A percentile compares a stretch with the other conserved stretches of the same genome.
phyloP scores from a whole-genome alignment of 225 moss, liverwort and hornwort genomes.

The Pleurozium schreberi region DNA sequence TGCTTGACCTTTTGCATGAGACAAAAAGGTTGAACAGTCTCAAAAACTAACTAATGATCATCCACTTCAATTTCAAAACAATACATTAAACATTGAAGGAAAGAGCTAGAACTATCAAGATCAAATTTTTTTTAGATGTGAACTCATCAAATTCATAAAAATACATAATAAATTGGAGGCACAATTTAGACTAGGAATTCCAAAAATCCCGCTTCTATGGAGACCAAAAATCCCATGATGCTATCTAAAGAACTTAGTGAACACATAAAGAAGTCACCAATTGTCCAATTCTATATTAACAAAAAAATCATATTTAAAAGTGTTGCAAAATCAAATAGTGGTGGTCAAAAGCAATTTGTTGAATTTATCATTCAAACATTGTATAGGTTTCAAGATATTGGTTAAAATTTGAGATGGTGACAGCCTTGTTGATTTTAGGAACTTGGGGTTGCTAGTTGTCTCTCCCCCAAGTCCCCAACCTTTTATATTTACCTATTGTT shows the following conservation, averaged over 20 bases:
- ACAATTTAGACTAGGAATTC: neutral
- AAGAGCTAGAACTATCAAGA: neutral
- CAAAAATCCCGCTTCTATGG: neutral
- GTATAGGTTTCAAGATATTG: neutral
- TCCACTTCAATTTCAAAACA: neutral
- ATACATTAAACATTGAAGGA: neutral
- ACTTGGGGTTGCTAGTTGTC: rapidly evolving
- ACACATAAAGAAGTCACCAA: neutral
- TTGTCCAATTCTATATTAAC: neutral
- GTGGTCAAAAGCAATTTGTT: neutral
- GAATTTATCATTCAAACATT: neutral
- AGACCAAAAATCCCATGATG: neutral
- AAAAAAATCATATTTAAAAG: neutral
- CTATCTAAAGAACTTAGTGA: neutral
- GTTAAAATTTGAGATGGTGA: neutral
- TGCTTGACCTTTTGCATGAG: neutral
- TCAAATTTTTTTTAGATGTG: neutral
- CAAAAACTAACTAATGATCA: neutral
- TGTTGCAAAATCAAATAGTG: neutral
- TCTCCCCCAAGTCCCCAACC: neutral
- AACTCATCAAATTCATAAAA: neutral
- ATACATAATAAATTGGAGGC: no score
- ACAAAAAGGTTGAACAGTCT: rapidly evolving
- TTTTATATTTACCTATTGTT: neutral
- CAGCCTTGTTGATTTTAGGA: rapidly evolving